Conservation (phyloP, 2,329 filamentous ascomycete genomes). For the Coniochaeta sp. region DNA sequence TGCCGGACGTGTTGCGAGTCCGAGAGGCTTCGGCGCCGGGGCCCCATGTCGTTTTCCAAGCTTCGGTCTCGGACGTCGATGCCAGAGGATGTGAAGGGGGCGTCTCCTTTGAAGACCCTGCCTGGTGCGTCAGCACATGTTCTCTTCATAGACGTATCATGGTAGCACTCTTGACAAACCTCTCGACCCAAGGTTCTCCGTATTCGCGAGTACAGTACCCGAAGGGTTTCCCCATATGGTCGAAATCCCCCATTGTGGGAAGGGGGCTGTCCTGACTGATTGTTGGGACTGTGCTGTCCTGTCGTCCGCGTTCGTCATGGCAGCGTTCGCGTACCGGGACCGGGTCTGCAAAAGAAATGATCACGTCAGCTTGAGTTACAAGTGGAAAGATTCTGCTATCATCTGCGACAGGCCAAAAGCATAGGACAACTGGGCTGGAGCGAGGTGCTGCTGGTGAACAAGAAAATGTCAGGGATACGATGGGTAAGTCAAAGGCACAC, state of each 20-base stretch:
- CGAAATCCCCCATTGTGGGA: constrained; percentile 13
- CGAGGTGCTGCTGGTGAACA: not conserved
- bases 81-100: constrained; percentile 62
- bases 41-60: constrained; percentile 44
- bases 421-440: not conserved
- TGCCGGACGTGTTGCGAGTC: constrained; percentile 38
- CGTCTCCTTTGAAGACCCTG: constrained; percentile 17
- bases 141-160: not conserved
- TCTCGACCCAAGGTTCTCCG: constrained; percentile 32
- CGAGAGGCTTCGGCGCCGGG: constrained; percentile 57
- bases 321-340: constrained; percentile 24
- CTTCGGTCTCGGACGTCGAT: constrained; percentile 60
- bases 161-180: constrained; percentile 5
- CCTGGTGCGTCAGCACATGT: constrained; percentile 12
- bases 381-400: not conserved
- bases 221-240: constrained; percentile 44
- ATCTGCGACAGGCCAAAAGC: not conserved
- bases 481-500: constrained; percentile 28
- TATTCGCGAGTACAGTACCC: constrained; percentile 30
- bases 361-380: not conserved
- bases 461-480: not conserved
- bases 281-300: not conserved
- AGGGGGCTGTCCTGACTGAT: not conserved
- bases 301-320: constrained; percentile 18
- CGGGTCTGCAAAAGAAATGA: not conserved